phyloP scores from a whole-genome alignment of 2,329 filamentous ascomycete species.

The Cercospora beticola region DNA sequence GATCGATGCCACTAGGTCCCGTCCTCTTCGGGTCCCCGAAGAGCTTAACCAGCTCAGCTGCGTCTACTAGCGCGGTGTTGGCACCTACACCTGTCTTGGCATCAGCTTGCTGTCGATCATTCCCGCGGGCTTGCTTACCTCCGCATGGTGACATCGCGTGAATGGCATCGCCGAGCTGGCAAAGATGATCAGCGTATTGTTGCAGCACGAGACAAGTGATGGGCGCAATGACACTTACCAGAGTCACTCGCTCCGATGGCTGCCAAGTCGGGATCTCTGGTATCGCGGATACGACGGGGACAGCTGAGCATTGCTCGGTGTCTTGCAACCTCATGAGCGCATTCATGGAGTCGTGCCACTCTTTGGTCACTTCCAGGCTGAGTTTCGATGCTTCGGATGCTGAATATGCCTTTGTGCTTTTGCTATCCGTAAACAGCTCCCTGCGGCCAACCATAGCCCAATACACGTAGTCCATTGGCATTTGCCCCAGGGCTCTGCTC shows the following conservation, averaged over 20 bases:
- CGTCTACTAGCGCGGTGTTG: slow-evolving; percentile 47
- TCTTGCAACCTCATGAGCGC: neutral
- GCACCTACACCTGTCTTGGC: slow-evolving; percentile 41
- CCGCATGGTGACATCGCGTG: slow-evolving; percentile 50
- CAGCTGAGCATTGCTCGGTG: neutral
- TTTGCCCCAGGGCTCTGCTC: neutral
- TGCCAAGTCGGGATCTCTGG: neutral
- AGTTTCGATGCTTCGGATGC: neutral
- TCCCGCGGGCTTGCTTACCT: neutral
- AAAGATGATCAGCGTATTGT: slow-evolving; percentile 24
- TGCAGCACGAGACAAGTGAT: neutral
- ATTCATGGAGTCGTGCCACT: neutral
- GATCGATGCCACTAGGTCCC: neutral
- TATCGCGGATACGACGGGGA: neutral
- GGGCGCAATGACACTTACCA: neutral
- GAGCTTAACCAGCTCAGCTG: slow-evolving; percentile 25
- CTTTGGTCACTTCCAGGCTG: neutral
- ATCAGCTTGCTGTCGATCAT: neutral
- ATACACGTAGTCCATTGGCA: neutral
- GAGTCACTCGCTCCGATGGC: neutral
- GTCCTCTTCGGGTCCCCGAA: neutral
- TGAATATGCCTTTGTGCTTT: neutral
- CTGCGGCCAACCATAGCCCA: neutral
- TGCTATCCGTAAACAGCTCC: neutral
- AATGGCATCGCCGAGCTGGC: slow-evolving; percentile 47